These are phyloP conservation scores for Cicer arietinum DNA, from an alignment of 306 rosid genomes.

Conservation along the genomic window DNA sequence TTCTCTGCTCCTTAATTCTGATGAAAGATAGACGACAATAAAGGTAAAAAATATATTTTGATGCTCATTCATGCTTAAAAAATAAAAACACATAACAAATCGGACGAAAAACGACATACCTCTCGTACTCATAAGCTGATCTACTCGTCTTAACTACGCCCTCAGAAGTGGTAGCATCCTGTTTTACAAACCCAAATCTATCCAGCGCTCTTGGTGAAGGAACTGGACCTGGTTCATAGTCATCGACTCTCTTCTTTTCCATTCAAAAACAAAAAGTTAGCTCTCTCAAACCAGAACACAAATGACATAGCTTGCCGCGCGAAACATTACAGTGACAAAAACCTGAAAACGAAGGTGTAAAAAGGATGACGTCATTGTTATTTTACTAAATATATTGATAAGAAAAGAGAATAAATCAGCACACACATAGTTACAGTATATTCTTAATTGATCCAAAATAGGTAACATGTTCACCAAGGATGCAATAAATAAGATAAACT, in stretches of 20 bases:
- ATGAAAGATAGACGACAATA: conserved; percentile 28
- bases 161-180: conserved; percentile 64
- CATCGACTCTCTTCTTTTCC: conserved; percentile 82
- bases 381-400: background rate
- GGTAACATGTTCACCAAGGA: background rate
- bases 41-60: conserved; percentile 15
- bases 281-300: conserved; percentile 44
- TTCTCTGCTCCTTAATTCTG: conserved; percentile 77
- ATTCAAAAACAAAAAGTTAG: conserved; percentile 52
- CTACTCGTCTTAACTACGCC: conserved; percentile 55
- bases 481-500: background rate
- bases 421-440: background rate
- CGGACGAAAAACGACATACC: conserved; percentile 51
- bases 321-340: conserved; percentile 39
- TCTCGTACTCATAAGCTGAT: conserved; percentile 64
- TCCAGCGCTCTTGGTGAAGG: conserved; percentile 75
- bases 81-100: conserved; percentile 29
- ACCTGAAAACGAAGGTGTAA: conserved; percentile 43
- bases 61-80: conserved; percentile 23
- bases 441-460: conserved; percentile 18
- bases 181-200: conserved; percentile 90
- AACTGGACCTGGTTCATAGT: conserved; percentile 69
- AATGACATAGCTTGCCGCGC: conserved; percentile 32
- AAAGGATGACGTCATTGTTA: background rate
- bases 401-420: background rate